Evolutionary conservation across 2,329 filamentous ascomycete species (phyloP), one percentile per base, ranked within the genome.

Genomic region (Hyphodiscus sp.): DNA sequence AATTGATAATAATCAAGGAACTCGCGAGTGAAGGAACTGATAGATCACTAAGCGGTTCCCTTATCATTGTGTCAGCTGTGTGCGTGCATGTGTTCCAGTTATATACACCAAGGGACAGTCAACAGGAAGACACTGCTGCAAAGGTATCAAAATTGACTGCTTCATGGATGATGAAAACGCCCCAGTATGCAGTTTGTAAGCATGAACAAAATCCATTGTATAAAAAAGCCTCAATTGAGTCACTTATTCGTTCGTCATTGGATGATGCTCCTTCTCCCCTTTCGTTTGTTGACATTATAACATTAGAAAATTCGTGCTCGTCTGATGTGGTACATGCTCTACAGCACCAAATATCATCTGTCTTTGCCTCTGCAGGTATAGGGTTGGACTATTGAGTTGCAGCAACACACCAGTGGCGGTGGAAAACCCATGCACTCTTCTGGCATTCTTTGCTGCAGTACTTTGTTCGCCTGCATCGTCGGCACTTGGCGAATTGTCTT

Each of bases 401-500:
- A 55, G 86, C 85, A 54, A 94, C 86, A 70, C 94, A 99, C 94
- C 94, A 99, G 73, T 97, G 95, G 57, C 94, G 85, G 70, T 99
- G 94, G 72, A 91, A 97, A 26, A 94, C 91, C 94, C 94, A 99
- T 10, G 94, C 95, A 64, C 89, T 95, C 77, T 97, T 97, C 74
- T 99, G 94, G 73, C 94, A 99, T 71, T 99, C 94, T 73, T 99
- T 99, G 80, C 91, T 96, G 83, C 94, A 99, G 75, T 96, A 96
- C 72, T 99, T 99, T 58, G 94, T 99, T 61, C 94, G 85, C 63
- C 94, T 85, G 74, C 94, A 99, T 60, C 94, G 86, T 61, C 94
- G 86, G 74, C 94, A 99, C 74, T 99, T 99, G 63, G 94, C 94
- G 71, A 99, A 99, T 69, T 99, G 92, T 57, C 94, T 84, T 41